Base-by-base conservation (phyloP, 805 yeast genomes). In the Yarrowia bubula region DNA sequence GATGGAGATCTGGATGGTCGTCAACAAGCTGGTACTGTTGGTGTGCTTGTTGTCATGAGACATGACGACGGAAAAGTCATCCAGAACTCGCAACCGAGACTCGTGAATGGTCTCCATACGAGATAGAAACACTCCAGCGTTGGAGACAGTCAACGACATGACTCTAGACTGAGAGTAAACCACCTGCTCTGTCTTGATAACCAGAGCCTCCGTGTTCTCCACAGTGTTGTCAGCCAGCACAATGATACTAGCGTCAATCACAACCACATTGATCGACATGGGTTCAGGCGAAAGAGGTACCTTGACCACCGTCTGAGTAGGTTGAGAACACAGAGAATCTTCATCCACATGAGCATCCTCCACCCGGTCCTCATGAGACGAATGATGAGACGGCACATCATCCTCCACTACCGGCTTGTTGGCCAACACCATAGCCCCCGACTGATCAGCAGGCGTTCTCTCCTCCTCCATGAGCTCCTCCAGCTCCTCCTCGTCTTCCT, bases 81-180 rank as follows among this genome's bases (percentile, higher is more conserved):
- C 98, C 66, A 95, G 80, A 33, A 95, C 82, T 64, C 97, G 79
- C 60, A 92, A 78, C 63, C 87, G 80, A 64, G 81, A 81, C 10
- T 82, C 81, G n/a, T 86, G 87, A 61, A 80, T 81, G 4, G 83
- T 73, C 69, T 87, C 82, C 96, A 95, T 92, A 28, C 79, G 81
- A 53, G 92, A 84, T 66, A 95, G 77, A 71, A 89, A 95, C 87
- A 95, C 85, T 1, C 98, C 98, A 62, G 92, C 84, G 66, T 88
- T 90, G 68, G 86, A 83, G 0, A 90, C 87, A 32, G 89, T 84
- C 6, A 92, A 72, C 0, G 93, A 82, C 0, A 83, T 75, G 3
- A 87, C 84, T 65, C 85, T 84, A 71, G 88, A 92, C 66, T 88
- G 84, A 0, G 93, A 82, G 3, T 90, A 72, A 50, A 87, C 76